phyloP scores from a whole-genome alignment of 768 basidiomycete species.

The Mrakia blollopis region DNA sequence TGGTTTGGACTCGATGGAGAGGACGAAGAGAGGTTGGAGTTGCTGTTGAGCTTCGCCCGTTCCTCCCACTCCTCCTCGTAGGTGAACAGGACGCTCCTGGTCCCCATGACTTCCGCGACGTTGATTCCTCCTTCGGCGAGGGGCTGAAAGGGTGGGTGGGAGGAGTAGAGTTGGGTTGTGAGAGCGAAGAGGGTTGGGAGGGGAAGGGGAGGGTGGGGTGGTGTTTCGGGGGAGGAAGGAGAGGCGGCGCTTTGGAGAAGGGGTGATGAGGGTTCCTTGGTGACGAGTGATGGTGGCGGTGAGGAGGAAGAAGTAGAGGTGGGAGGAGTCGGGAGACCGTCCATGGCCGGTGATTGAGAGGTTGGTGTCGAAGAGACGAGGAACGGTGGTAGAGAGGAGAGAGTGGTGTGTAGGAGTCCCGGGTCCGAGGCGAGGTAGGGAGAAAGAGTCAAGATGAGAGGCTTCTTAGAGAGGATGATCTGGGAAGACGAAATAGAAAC shows the following conservation, averaged over 20 bases:
- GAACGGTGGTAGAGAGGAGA: constrained; percentile 43
- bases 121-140: constrained; percentile 28
- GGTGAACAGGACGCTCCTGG: constrained; percentile 39
- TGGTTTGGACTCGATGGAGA: background rate
- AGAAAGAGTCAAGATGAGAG: constrained; percentile 58
- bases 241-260: background rate
- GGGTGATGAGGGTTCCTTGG: no score
- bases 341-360: no score
- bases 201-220: constrained; percentile 39
- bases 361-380: constrained; percentile 35
- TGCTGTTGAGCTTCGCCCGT: background rate
- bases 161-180: constrained; percentile 37
- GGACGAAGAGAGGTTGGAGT: no score
- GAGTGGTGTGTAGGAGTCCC: constrained; percentile 45
- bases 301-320: background rate
- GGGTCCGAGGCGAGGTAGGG: constrained; percentile 44
- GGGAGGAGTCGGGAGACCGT: constrained; percentile 22
- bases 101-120: constrained; percentile 42
- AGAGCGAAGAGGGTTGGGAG: constrained; percentile 41
- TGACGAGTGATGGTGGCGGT: background rate
- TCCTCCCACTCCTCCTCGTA: constrained; percentile 34
- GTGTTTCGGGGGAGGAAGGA: constrained; percentile 26
- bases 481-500: constrained; percentile 40
- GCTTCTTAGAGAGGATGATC: constrained; percentile 69
- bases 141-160: constrained; percentile 40